phyloP scores from a whole-genome alignment of 768 basidiomycete species.

The Russula olivacea region DNA sequence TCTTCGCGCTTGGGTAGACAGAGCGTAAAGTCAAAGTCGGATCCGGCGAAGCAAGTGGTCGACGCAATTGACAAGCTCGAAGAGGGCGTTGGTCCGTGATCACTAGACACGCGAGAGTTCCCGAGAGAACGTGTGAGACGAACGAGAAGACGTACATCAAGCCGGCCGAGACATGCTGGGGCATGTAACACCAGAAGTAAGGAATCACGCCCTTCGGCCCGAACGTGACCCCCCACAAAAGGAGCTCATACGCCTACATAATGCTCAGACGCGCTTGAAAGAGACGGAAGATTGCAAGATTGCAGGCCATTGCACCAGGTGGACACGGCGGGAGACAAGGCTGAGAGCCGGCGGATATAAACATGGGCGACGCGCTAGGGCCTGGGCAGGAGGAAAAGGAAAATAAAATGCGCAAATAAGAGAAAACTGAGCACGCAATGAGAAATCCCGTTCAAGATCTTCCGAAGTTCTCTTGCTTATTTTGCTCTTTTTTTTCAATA shows the following conservation, averaged over 20 bases:
- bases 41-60: not conserved
- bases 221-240: not conserved
- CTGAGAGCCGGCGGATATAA: not conserved
- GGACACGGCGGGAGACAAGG: not conserved
- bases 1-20: not conserved
- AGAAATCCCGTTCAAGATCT: not conserved
- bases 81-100: not conserved
- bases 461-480: not conserved
- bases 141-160: not conserved
- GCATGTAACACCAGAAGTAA: not conserved
- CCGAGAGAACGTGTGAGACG: not conserved
- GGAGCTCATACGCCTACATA: not conserved
- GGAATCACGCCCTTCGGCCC: conserved; percentile 4
- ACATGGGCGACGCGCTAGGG: not conserved
- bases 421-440: not conserved
- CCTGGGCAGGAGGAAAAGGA: not conserved
- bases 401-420: not conserved
- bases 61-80: not conserved
- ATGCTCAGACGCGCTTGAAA: not conserved
- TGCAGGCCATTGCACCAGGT: not conserved
- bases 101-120: not conserved
- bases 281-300: not conserved
- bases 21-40: not conserved
- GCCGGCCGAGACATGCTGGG: not conserved
- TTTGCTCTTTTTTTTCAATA: not conserved